Evolutionary conservation across 768 basidiomycete species (phyloP).

Genomic region (Mycena venus): DNA sequence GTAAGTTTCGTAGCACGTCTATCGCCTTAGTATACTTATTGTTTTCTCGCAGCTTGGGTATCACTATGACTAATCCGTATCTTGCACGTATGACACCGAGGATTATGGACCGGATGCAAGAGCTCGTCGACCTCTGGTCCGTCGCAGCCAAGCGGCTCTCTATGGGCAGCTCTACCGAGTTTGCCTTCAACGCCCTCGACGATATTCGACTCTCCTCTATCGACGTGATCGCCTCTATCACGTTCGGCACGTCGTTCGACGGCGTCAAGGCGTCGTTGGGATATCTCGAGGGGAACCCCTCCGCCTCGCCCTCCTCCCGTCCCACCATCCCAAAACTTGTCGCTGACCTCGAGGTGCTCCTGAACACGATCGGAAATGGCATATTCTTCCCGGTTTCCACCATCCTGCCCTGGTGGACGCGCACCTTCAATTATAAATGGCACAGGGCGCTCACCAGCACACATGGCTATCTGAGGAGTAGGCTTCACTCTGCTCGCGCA

Average conservation of each 20-base stretch:
- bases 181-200: conserved; percentile 3
- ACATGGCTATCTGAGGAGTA: neutral
- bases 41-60: conserved; percentile 1
- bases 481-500: neutral
- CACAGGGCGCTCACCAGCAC: neutral
- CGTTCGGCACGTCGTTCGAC: conserved; percentile 25
- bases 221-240: conserved; percentile 26
- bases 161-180: neutral
- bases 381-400: neutral
- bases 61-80: conserved; percentile 25
- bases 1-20: neutral
- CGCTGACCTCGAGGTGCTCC: conserved; percentile 6
- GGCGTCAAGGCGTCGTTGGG: neutral
- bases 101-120: conserved; percentile 9
- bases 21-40: neutral
- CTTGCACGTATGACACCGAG: conserved; percentile 25
- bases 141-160: conserved; percentile 1
- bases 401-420: conserved; percentile 13
- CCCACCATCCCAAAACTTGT: neutral
- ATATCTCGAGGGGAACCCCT: neutral
- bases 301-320: neutral
- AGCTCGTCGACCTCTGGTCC: conserved; percentile 26
- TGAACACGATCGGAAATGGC: conserved; percentile 12
- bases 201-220: conserved; percentile 16
- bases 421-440: conserved; percentile 24